Conservation (phyloP, 2,329 filamentous ascomycete genomes). For the Bipolaris victoriae region DNA sequence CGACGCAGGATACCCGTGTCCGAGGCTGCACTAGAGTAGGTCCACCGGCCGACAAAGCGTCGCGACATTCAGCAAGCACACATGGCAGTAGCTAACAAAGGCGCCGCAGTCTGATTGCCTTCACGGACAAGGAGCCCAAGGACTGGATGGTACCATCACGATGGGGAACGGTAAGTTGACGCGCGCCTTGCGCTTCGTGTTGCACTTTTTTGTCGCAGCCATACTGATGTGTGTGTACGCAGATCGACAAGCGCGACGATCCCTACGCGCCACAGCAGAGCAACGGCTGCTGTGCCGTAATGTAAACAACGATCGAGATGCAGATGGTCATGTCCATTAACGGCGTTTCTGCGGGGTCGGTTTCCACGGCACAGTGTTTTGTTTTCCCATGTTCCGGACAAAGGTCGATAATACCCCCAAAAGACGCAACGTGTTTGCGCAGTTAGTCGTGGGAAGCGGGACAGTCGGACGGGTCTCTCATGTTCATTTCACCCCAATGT, state of each 20-base stretch:
- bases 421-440: conserved; percentile 28
- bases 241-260: conserved; percentile 93
- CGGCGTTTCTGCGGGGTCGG: conserved; percentile 47
- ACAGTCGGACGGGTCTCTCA: conserved; percentile 37
- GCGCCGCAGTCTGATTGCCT: conserved; percentile 81
- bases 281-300: conserved; percentile 91
- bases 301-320: conserved; percentile 63
- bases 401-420: conserved; percentile 48
- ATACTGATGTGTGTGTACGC: conserved; percentile 28
- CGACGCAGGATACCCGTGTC: conserved; percentile 94
- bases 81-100: conserved; percentile 28
- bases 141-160: conserved; percentile 99
- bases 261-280: conserved; percentile 97
- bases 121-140: conserved; percentile 91
- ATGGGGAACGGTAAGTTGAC: conserved; percentile 75
- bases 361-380: conserved; percentile 45
- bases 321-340: conserved; percentile 45
- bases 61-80: background rate
- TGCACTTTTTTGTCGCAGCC: background rate
- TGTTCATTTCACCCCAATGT: conserved; percentile 50
- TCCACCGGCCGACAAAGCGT: background rate
- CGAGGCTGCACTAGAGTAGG: conserved; percentile 73
- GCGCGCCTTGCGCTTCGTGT: background rate
- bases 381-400: conserved; percentile 42
- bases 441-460: conserved; percentile 36